A percentile compares a stretch with the other conserved stretches of the same genome.
phyloP scores from a whole-genome alignment of 257 asterid genomes.

The Thymus mandschuricus region DNA sequence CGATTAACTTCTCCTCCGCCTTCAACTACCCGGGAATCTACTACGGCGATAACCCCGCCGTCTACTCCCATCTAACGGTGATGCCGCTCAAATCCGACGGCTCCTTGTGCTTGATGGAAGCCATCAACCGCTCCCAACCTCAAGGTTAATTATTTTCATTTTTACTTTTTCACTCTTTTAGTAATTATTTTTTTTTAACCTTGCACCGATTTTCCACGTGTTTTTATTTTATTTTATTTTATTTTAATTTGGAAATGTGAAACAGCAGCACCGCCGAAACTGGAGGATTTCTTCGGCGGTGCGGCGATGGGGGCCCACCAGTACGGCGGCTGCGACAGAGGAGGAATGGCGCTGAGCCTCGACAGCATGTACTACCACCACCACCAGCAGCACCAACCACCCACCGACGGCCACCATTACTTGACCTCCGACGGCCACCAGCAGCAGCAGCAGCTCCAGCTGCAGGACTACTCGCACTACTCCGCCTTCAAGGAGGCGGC shows the following conservation, averaged over 20 bases:
- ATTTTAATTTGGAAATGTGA: slow-evolving; percentile 44
- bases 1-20: slow-evolving; percentile 46
- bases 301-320: slow-evolving; percentile 69
- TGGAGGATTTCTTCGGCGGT: slow-evolving; percentile 86
- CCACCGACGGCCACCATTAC: slow-evolving; percentile 50
- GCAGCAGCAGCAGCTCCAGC: slow-evolving; percentile 42
- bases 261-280: slow-evolving; percentile 67
- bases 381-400: slow-evolving; percentile 9
- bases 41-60: slow-evolving; percentile 57
- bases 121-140: slow-evolving; percentile 71
- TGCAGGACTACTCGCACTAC: slow-evolving; percentile 53
- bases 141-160: slow-evolving; percentile 47
- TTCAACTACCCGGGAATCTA: slow-evolving; percentile 57
- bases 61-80: slow-evolving; percentile 57
- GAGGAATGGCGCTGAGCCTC: slow-evolving; percentile 67
- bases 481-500: slow-evolving; percentile 45
- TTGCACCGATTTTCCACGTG: background rate
- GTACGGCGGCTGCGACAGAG: slow-evolving; percentile 46
- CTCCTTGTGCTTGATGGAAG: slow-evolving; percentile 84
- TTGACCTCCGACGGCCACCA: slow-evolving; percentile 45
- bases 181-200: background rate
- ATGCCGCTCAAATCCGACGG: slow-evolving; percentile 98
- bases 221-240: background rate
- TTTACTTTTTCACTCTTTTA: background rate
- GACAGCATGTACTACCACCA: slow-evolving; percentile 77